Percentiles rank a stretch among this genome's conserved stretches.
Conservation (phyloP, 1,284 basidiomycete genomes). For the Moesziomyces sp. region DNA sequence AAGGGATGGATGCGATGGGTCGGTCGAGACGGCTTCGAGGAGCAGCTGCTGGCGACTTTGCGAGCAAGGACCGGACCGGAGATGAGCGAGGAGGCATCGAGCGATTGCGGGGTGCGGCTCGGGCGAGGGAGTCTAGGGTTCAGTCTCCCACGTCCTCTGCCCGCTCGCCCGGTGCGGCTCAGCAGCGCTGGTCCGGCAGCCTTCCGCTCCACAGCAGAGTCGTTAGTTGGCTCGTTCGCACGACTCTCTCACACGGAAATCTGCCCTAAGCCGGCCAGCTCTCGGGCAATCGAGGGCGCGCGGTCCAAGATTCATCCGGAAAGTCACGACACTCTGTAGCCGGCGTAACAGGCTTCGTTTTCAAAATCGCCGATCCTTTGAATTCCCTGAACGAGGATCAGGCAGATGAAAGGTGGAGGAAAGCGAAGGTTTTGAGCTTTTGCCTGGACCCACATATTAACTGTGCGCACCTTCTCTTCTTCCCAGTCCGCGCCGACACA, state of each 20-base stretch:
- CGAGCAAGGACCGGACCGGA: conserved; percentile 21
- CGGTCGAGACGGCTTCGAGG: neutral
- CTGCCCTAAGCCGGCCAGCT: neutral
- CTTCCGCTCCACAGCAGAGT: conserved; percentile 4
- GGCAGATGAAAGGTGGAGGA: neutral
- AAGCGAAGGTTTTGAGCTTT: too few species aligned
- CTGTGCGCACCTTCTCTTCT: neutral
- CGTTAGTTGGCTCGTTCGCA: neutral
- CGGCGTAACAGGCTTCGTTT: neutral
- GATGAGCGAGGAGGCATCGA: conserved; percentile 24
- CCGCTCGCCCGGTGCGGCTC: too few species aligned
- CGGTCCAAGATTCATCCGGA: conserved; percentile 9
- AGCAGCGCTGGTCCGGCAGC: too few species aligned
- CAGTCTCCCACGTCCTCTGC: too few species aligned
- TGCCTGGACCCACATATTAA: too few species aligned
- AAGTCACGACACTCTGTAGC: neutral
- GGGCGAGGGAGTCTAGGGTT: neutral
- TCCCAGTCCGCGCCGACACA: neutral
- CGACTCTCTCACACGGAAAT: conserved; percentile 19
- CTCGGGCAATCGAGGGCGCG: conserved; percentile 23
- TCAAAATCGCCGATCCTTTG: too few species aligned
- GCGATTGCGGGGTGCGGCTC: conserved; percentile 12
- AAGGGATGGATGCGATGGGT: neutral
- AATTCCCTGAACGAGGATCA: too few species aligned
- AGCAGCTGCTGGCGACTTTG: neutral